Percentiles rank a stretch among this genome's conserved stretches.
These are phyloP conservation scores for Phyllosticta paracitricarpa DNA, from an alignment of 2,329 filamentous ascomycete species.

Conservation along the genomic window DNA sequence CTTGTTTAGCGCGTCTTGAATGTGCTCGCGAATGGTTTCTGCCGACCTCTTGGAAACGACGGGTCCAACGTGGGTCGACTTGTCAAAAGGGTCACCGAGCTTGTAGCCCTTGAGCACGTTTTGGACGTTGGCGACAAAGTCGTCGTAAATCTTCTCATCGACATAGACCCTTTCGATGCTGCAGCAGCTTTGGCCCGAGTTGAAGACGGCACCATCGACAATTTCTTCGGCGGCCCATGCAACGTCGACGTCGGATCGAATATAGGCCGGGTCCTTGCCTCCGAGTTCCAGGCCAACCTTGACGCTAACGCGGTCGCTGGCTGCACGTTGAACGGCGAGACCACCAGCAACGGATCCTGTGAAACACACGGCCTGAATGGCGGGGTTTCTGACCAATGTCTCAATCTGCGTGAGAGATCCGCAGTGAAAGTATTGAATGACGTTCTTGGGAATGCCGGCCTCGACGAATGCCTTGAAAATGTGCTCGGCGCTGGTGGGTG, in stretches of 20 bases:
- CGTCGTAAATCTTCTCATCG: constrained; percentile 70
- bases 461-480: constrained; percentile 65
- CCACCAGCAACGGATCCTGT: constrained; percentile 71
- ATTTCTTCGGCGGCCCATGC: constrained; percentile 90
- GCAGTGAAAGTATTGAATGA: constrained; percentile 87
- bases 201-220: constrained; percentile 92
- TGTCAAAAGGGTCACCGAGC: constrained; percentile 77
- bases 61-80: constrained; percentile 72
- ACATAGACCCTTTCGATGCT: constrained; percentile 89
- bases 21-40: constrained; percentile 64
- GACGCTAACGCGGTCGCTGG: constrained; percentile 63
- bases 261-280: constrained; percentile 89
- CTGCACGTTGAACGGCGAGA: constrained; percentile 7
- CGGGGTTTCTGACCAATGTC: constrained; percentile 64
- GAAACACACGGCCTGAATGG: constrained; percentile 77
- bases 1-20: constrained; percentile 71
- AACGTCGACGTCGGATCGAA: constrained; percentile 75
- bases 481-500: constrained; percentile 82
- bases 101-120: constrained; percentile 69
- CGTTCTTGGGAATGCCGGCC: constrained; percentile 71
- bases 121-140: constrained; percentile 69
- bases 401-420: constrained; percentile 71
- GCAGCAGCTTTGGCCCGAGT: constrained; percentile 97
- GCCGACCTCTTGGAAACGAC: constrained; percentile 76
- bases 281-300: constrained; percentile 84